Conservation (phyloP, 1,284 basidiomycete species). For the Malassezia caprae region DNA sequence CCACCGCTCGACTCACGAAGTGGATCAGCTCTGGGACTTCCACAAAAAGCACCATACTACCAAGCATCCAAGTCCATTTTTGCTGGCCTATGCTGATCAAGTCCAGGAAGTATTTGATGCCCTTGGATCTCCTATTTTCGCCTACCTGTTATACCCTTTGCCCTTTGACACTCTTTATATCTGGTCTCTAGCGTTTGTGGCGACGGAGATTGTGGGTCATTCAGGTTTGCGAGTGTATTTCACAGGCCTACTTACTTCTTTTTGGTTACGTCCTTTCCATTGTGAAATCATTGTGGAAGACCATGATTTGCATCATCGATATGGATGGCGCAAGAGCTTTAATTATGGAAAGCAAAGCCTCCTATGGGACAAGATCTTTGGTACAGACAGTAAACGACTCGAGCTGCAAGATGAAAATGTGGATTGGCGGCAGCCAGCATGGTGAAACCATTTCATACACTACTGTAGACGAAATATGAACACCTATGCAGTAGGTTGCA, state of each 20-base stretch:
- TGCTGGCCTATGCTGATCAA: slow-evolving; percentile 31
- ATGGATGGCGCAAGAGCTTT: slow-evolving; percentile 28
- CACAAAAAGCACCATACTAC: slow-evolving; percentile 31
- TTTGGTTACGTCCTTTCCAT: slow-evolving; percentile 21
- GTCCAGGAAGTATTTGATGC: slow-evolving; percentile 38
- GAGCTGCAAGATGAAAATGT: slow-evolving; percentile 22
- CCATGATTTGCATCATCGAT: slow-evolving; percentile 45
- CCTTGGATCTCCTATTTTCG: slow-evolving; percentile 27
- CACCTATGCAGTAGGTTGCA: background rate
- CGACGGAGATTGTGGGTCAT: slow-evolving; percentile 35
- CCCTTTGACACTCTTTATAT: slow-evolving; percentile 25
- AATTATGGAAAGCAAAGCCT: slow-evolving; percentile 45
- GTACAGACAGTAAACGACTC: slow-evolving; percentile 32
- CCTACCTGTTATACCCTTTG: slow-evolving; percentile 24
- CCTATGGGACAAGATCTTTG: slow-evolving; percentile 41
- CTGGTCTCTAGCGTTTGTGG: slow-evolving; percentile 19
- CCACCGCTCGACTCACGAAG: slow-evolving; percentile 36
- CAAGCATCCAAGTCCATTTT: slow-evolving; percentile 31
- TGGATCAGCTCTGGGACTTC: slow-evolving; percentile 23
- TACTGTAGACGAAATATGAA: background rate
- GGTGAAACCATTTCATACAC: background rate
- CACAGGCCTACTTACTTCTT: slow-evolving; percentile 21
- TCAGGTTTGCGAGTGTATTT: slow-evolving; percentile 33
- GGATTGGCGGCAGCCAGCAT: slow-evolving; percentile 13
- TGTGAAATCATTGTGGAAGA: slow-evolving; percentile 41